phyloP scores from a whole-genome alignment of 2,329 filamentous ascomycete species.

The Trichoderma cornu-damae region DNA sequence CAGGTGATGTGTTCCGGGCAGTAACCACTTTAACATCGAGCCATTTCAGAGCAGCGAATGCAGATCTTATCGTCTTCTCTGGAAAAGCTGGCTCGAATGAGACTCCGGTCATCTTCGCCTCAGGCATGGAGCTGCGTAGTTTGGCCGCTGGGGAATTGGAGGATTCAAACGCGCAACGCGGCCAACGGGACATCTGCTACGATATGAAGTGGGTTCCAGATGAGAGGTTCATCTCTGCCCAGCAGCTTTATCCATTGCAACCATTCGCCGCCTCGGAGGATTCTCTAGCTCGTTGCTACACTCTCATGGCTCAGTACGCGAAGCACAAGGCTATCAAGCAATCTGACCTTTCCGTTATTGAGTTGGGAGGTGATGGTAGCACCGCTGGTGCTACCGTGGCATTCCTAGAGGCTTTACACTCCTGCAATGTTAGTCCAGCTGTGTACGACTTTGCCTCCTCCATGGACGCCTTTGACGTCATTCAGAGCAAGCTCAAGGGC shows the following conservation, averaged over 20 bases:
- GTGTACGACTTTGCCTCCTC: slow-evolving; percentile 30
- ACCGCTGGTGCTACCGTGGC: slow-evolving; percentile 29
- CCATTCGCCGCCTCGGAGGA: neutral
- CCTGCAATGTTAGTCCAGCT: neutral
- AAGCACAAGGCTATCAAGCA: slow-evolving; percentile 22
- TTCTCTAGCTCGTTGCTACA: neutral
- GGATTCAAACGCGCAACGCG: neutral
- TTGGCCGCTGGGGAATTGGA: slow-evolving; percentile 26
- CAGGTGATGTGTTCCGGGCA: neutral
- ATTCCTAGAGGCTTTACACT: slow-evolving; percentile 20
- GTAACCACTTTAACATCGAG: neutral
- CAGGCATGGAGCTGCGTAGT: neutral
- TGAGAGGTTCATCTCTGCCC: slow-evolving; percentile 7
- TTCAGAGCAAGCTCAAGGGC: slow-evolving; percentile 26
- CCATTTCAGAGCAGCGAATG: neutral
- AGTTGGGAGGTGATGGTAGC: slow-evolving; percentile 36
- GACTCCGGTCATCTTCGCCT: neutral
- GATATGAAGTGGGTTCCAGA: slow-evolving; percentile 14
- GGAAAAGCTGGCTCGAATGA: neutral
- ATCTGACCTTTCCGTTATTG: slow-evolving; percentile 32
- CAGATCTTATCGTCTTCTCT: neutral
- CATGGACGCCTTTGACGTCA: slow-evolving; percentile 32
- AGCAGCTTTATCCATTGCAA: neutral
- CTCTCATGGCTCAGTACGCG: neutral
- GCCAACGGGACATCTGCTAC: slow-evolving; percentile 11